A percentile compares a stretch with the other conserved stretches of the same genome.
Conservation (phyloP, 306 rosid species). For the Trifolium pratense region DNA sequence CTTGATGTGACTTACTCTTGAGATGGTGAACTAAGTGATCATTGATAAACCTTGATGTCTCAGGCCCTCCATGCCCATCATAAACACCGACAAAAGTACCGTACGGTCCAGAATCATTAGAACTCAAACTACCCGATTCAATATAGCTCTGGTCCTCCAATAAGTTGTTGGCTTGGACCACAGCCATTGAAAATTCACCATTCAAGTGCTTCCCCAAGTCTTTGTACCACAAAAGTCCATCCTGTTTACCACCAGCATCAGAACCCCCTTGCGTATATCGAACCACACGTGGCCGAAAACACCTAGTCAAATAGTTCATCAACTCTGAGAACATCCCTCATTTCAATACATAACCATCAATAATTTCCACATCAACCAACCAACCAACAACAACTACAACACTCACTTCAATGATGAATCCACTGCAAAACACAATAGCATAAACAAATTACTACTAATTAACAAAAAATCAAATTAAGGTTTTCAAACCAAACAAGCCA, state of each 20-base stretch:
- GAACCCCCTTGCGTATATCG: conserved; percentile 49
- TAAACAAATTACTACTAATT: conserved; percentile 37
- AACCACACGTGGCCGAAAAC: conserved; percentile 64
- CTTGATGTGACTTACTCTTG: conserved; percentile 58
- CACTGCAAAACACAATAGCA: conserved; percentile 54
- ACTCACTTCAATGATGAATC: conserved; percentile 41
- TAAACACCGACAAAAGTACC: conserved; percentile 71
- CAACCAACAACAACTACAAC: conserved; percentile 44
- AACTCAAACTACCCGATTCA: conserved; percentile 68
- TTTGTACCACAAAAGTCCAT: conserved; percentile 73
- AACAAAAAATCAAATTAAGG: conserved; percentile 27
- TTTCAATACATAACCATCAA: conserved; percentile 61
- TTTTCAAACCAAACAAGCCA: conserved; percentile 30
- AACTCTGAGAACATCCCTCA: conserved; percentile 78
- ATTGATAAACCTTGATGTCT: conserved; percentile 68
- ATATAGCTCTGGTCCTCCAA: conserved; percentile 76
- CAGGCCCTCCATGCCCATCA: conserved; percentile 80
- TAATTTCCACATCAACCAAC: conserved; percentile 57
- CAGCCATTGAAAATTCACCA: conserved; percentile 81
- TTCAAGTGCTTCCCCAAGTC: conserved; percentile 63
- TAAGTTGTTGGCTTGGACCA: conserved; percentile 74
- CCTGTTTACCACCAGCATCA: conserved; percentile 65
- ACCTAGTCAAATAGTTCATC: conserved; percentile 68
- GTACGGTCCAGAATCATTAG: conserved; percentile 59
- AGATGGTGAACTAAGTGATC: conserved; percentile 66